A percentile compares a stretch with the other conserved stretches of the same genome.
These are phyloP conservation scores for Paramecium biaurelia DNA, from an alignment of 73 alveolate genomes.

Conservation along the genomic window DNA sequence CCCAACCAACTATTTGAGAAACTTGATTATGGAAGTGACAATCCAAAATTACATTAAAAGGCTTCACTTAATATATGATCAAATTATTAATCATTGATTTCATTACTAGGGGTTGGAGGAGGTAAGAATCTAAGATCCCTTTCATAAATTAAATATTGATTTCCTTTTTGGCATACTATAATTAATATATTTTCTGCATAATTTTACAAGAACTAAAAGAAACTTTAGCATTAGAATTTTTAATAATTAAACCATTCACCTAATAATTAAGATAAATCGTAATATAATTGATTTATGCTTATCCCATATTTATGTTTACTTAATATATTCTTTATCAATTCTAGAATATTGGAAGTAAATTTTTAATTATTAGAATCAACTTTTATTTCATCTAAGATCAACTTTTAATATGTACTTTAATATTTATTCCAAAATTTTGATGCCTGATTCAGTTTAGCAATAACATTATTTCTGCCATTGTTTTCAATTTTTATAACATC, in stretches of 20 bases:
- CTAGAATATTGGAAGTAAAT: background rate
- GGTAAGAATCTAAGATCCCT: background rate
- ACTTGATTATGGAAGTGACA: background rate
- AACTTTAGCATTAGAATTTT: background rate
- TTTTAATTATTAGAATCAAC: background rate
- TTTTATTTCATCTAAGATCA: background rate
- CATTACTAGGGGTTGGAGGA: background rate
- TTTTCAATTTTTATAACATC: background rate
- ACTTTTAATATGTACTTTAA: background rate
- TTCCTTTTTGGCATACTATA: background rate
- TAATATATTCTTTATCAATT: background rate
- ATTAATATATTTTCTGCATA: background rate
- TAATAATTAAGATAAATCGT: background rate
- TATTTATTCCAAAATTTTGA: background rate
- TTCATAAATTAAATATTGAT: background rate
- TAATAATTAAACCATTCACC: background rate
- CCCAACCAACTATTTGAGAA: constrained; percentile 21
- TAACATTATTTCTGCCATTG: background rate
- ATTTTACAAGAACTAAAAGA: constrained; percentile 8
- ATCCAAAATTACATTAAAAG: background rate
- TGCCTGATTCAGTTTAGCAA: background rate
- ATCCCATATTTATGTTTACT: constrained; percentile 17
- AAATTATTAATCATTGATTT: background rate
- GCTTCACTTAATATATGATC: background rate
- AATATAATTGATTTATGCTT: background rate